These are phyloP conservation scores for Arachnomyces sp. DNA, from an alignment of 2,329 filamentous ascomycete genomes.

Conservation along the genomic window DNA sequence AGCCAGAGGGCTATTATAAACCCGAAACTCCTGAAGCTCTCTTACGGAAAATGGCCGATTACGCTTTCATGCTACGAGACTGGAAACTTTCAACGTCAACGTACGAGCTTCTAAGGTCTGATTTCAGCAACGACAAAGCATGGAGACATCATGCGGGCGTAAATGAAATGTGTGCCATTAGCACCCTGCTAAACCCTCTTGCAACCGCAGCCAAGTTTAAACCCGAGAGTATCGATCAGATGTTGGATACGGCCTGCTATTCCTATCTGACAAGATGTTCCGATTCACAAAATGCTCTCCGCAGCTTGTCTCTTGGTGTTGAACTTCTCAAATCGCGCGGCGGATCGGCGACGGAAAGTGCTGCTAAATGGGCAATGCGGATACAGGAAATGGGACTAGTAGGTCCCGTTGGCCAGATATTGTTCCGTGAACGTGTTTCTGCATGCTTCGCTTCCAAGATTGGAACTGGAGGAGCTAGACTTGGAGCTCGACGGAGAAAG, in stretches of 20 bases:
- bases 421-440: slow-evolving; percentile 78
- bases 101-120: slow-evolving; percentile 79
- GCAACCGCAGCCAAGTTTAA: slow-evolving; percentile 65
- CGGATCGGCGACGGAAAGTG: slow-evolving; percentile 73
- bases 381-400: slow-evolving; percentile 71
- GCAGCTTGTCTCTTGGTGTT: slow-evolving; percentile 64
- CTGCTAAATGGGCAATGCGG: slow-evolving; percentile 73
- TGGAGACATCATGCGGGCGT: slow-evolving; percentile 92
- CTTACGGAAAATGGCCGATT: slow-evolving; percentile 89
- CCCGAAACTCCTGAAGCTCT: slow-evolving; percentile 80
- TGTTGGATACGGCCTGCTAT: slow-evolving; percentile 84
- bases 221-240: slow-evolving; percentile 71
- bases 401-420: slow-evolving; percentile 65
- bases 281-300: slow-evolving; percentile 68
- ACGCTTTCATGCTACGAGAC: slow-evolving; percentile 92
- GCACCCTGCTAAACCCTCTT: slow-evolving; percentile 68
- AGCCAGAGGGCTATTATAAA: slow-evolving; percentile 71
- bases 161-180: slow-evolving; percentile 89
- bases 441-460: slow-evolving; percentile 71
- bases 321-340: slow-evolving; percentile 78
- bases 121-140: slow-evolving; percentile 91
- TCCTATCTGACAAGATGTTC: slow-evolving; percentile 83
- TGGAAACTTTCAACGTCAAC: slow-evolving; percentile 88
- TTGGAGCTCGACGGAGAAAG: slow-evolving; percentile 70
- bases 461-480: slow-evolving; percentile 56